phyloP scores from a whole-genome alignment of 2,329 filamentous ascomycete genomes.

The Rhexocercosporidium sp. region DNA sequence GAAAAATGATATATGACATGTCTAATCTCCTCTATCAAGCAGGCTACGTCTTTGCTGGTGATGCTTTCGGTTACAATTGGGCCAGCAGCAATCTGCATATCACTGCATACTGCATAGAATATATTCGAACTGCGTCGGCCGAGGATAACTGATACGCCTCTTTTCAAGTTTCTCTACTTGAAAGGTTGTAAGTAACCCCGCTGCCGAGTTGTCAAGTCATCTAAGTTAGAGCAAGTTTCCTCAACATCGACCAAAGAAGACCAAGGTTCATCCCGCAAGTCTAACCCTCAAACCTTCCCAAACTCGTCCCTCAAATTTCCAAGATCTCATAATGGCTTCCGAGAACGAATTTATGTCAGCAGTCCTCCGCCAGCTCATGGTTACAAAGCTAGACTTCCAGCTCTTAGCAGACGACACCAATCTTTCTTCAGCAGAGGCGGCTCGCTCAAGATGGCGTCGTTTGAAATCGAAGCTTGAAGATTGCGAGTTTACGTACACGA shows the following conservation, averaged over 20 bases:
- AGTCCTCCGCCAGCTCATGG: neutral
- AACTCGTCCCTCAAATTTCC: neutral
- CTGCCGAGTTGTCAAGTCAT: neutral
- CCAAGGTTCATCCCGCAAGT: neutral
- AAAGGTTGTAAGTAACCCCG: neutral
- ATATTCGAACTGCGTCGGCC: neutral
- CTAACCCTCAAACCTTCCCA: too few species aligned
- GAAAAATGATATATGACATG: neutral
- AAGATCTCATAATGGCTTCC: neutral
- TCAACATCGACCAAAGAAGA: too few species aligned
- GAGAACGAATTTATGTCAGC: slow-evolving; percentile 1
- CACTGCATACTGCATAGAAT: neutral
- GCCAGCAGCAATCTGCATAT: neutral
- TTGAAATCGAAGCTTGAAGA: neutral
- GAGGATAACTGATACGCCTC: neutral
- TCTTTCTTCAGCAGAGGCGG: neutral
- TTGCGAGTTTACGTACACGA: neutral
- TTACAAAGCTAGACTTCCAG: neutral
- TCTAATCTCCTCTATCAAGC: neutral
- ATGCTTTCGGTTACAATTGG: neutral
- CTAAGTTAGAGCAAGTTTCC: neutral
- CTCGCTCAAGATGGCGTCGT: slow-evolving; percentile 6
- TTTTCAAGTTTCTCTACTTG: neutral
- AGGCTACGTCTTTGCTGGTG: neutral
- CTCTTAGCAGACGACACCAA: neutral